Base-by-base conservation (phyloP, 805 yeast genomes). In the Yarrowia divulgata region DNA sequence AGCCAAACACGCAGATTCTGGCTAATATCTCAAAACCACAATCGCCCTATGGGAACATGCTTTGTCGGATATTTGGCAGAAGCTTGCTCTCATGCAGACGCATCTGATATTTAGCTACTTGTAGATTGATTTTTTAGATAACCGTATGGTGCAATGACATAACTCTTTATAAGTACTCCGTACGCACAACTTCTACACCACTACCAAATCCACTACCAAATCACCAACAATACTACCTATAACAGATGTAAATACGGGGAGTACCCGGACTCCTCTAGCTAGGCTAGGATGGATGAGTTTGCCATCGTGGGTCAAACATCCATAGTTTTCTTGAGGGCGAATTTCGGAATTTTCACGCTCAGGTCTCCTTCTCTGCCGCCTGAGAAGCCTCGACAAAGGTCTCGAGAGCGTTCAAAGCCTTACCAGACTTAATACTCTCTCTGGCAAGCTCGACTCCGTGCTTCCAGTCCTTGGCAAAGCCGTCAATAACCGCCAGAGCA, bases 401-500 rank as follows among this genome's bases (percentile, higher is more conserved):
- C 14, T 84, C 81, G 49, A 95, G 81, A 0, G 93, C 86, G 55
- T 76, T 69, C 69, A 82, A 77, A 1, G 98, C 97, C 5, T 81
- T 74, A 0, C 98, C 97, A 1, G 85, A 81, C 8, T 75, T 75
- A 40, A 95, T 90, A 52, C 95, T 84, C 43, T 83, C 78, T 72
- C 87, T 84, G 0, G 98, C 98, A 29, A 87, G 74, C 68, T 79
- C 81, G 5, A 91, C 94, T 37, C 98, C 99, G 9, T 86, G 83
- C 69, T 82, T 85, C 95, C 97, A 95, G 73, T 84, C 79, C 32
- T 77, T 77, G 2, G 92, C 88, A 8, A 81, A 76, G 1, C 96
- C 97, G 13, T 89, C 84, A 32, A 93, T 86, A 39, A 90, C 91
- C 0, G 94, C 93, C 69, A 95, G 80, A 0, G 97, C 97, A 3